These are phyloP conservation scores for Colletotrichum sp. DNA, from an alignment of 2,329 filamentous ascomycete genomes.

Conservation along the genomic window DNA sequence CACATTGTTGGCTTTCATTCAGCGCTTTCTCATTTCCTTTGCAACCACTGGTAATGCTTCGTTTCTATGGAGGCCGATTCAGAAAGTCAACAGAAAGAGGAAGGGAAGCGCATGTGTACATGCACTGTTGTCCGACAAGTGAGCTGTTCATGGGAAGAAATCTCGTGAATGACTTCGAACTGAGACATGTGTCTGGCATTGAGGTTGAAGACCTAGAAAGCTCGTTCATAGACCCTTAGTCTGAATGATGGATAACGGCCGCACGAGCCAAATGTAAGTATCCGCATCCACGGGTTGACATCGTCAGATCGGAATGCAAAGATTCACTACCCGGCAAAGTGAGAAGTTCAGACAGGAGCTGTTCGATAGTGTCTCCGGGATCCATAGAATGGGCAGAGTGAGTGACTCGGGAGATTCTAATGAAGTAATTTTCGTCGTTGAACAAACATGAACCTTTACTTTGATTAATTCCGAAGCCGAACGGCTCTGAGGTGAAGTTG, in stretches of 20 bases:
- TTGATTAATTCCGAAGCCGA: neutral
- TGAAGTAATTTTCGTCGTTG: neutral
- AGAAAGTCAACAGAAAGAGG: neutral
- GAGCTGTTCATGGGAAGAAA: neutral
- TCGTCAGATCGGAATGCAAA: neutral
- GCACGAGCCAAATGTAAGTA: neutral
- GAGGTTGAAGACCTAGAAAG: neutral
- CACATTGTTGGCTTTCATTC: neutral
- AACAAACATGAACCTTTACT: neutral
- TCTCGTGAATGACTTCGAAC: neutral
- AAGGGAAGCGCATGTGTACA: neutral
- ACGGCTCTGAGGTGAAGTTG: neutral
- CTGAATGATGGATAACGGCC: neutral
- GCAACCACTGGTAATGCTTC: neutral
- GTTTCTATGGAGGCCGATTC: neutral
- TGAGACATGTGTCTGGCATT: neutral
- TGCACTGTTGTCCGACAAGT: neutral
- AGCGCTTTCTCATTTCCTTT: neutral
- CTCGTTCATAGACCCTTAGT: neutral
- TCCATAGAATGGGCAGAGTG: neutral
- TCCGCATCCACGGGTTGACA: neutral
- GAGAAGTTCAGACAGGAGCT: neutral
- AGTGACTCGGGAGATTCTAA: neutral
- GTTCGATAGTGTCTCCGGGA: neutral
- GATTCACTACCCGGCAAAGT: neutral